These are phyloP conservation scores for Leccinum incarnatum DNA, from an alignment of 768 basidiomycete species.

Conservation along the genomic window DNA sequence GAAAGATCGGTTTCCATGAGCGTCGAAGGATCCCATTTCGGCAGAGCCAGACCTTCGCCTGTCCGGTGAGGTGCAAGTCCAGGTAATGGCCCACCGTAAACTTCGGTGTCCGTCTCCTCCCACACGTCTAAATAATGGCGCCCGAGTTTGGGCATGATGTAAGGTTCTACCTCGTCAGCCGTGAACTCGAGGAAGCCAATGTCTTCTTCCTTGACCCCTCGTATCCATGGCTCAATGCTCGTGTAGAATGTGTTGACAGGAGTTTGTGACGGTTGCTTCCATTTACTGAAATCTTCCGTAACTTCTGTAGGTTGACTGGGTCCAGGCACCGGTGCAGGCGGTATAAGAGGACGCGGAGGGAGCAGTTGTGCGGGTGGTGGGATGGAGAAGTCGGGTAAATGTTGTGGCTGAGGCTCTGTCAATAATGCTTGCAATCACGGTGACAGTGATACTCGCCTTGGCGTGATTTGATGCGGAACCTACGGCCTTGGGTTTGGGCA, in stretches of 20 bases:
- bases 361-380: slow-evolving; percentile 51
- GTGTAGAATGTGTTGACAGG: slow-evolving; percentile 78
- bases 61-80: slow-evolving; percentile 40
- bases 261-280: slow-evolving; percentile 71
- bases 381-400: slow-evolving; percentile 61
- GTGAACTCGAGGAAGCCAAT: slow-evolving; percentile 89
- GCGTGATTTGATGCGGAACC: slow-evolving; percentile 40
- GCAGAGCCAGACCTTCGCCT: slow-evolving; percentile 38
- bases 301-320: slow-evolving; percentile 84
- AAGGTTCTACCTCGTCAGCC: slow-evolving; percentile 88
- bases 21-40: slow-evolving; percentile 83
- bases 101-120: slow-evolving; percentile 83
- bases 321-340: slow-evolving; percentile 65
- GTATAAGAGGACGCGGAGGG: slow-evolving; percentile 59
- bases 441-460: slow-evolving; percentile 43
- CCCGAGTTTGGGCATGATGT: slow-evolving; percentile 80
- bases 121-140: slow-evolving; percentile 86
- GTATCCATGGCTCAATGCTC: slow-evolving; percentile 86
- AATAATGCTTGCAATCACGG: slow-evolving; percentile 4
- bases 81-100: slow-evolving; percentile 43
- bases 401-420: slow-evolving; percentile 23
- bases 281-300: slow-evolving; percentile 83
- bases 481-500: slow-evolving; percentile 58
- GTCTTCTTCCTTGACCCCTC: slow-evolving; percentile 91
- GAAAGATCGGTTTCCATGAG: slow-evolving; percentile 67